Conservation (phyloP, 768 basidiomycete species). For the Brasilioporus rufonigricans region DNA sequence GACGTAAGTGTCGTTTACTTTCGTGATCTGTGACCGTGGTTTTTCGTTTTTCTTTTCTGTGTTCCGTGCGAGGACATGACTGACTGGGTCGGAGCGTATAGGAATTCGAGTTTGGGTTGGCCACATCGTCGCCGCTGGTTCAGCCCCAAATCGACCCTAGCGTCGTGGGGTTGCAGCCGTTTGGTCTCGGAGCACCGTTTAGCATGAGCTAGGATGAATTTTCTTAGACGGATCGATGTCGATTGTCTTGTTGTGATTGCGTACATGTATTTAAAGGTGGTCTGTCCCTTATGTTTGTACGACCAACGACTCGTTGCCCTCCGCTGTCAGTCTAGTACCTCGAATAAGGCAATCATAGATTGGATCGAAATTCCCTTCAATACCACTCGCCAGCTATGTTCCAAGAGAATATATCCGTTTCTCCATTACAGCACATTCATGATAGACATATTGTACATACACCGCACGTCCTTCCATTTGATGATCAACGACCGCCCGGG, state of each 20-base stretch:
- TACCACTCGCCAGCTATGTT: too few relatives aligned
- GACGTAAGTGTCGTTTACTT: constrained; percentile 46
- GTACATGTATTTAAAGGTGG: neutral
- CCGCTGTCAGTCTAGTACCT: too few relatives aligned
- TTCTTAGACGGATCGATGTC: neutral
- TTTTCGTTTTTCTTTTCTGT: neutral
- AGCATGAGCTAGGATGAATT: constrained; percentile 21
- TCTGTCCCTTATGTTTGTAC: neutral
- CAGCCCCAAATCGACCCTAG: constrained; percentile 28
- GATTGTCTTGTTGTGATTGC: neutral
- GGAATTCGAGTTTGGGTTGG: constrained; percentile 36
- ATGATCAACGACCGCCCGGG: too few relatives aligned
- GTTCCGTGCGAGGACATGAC: neutral
- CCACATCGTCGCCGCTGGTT: constrained; percentile 29
- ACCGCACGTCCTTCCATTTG: too few relatives aligned
- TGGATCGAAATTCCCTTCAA: too few relatives aligned
- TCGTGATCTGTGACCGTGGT: neutral
- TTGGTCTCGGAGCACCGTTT: constrained; percentile 33
- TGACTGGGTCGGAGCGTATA: constrained; percentile 10
- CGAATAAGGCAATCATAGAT: too few relatives aligned
- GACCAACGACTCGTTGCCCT: too few relatives aligned
- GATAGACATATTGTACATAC: too few relatives aligned
- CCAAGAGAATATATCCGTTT: too few relatives aligned
- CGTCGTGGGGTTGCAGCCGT: constrained; percentile 15
- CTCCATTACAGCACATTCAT: too few relatives aligned